Conservation (phyloP, 108 stramenopile species). For the Pseudonitzschia pungens region DNA sequence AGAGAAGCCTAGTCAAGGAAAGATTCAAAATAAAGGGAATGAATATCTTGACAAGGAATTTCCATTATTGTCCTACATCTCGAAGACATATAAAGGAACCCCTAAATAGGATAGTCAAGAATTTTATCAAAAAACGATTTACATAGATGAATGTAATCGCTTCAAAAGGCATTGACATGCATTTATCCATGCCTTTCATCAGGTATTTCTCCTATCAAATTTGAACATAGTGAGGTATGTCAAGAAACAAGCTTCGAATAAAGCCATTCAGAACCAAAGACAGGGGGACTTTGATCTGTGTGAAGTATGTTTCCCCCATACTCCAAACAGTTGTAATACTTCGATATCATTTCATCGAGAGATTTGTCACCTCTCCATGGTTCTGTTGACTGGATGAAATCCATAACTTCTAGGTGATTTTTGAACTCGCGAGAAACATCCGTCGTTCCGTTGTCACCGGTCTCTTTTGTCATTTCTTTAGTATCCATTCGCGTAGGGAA, state of each 20-base stretch:
- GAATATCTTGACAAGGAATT: constrained; percentile 60
- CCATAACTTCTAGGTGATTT: constrained; percentile 35
- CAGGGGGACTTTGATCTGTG: constrained; percentile 27
- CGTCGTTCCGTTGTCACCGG: background rate
- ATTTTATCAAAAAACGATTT: background rate
- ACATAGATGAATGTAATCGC: background rate
- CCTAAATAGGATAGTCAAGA: background rate
- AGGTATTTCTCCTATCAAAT: background rate
- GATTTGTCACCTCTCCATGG: constrained; percentile 33
- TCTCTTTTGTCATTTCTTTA: background rate
- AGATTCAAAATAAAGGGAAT: constrained; percentile 59
- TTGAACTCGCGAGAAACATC: constrained; percentile 20
- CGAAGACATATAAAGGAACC: constrained; percentile 19
- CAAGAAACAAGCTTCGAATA: constrained; percentile 33
- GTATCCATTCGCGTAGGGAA: background rate
- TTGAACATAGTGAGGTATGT: background rate
- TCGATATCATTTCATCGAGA: constrained; percentile 24
- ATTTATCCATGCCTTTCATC: background rate
- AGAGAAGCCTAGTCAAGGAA: constrained; percentile 66
- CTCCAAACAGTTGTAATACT: constrained; percentile 45
- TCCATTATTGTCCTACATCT: constrained; percentile 61
- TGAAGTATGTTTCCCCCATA: constrained; percentile 38
- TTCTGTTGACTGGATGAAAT: constrained; percentile 25
- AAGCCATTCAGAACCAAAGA: constrained; percentile 50
- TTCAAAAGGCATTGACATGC: background rate